Base-by-base conservation (phyloP, 169 alveolate genomes). In the Plasmodium chabaudi region DNA sequence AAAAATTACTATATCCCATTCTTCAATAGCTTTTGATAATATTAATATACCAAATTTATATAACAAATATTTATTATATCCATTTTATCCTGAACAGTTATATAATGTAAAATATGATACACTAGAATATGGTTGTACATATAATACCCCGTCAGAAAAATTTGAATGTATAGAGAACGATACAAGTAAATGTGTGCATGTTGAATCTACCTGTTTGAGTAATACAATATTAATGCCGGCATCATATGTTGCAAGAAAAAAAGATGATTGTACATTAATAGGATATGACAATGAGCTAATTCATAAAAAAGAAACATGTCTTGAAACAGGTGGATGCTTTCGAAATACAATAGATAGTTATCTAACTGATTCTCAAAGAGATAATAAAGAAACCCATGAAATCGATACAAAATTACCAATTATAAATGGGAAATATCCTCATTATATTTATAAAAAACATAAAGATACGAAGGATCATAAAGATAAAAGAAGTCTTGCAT, bases 371-470 rank as follows among this genome's bases (percentile, higher is more conserved):
- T 67, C 77, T 7, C 65, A 77, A 51, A 69, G 51, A 64, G 17
- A 63, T 17, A 63, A 74, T 1, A 63, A 42, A 44, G 88, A 75
- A 13, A 63, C 27, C 49, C 51, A 61, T 63, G 88, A 63, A 23
- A 77, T 57, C 1, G 46, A 27, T 0, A 77, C 88, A 17, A 77
- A 77, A 46, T 56, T 77, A 25, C 88, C 88, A 15, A 44, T 77
- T 0, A 77, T 77, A 34, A 77, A 77, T 77, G 88, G 88, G 1
- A 77, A 77, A 56, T 77, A 77, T 69, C 88, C 88, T 23, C 88
- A 77, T 42, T 77, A 77, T 51, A 77, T 77, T 34, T 64, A 63
- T 42, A 61, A 57, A 57, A 64, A 77, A 51, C 42, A 63, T 34
- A 13, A 77, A 23, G 27, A 77, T 44, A 15, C 27, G 13, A 65